phyloP scores from a whole-genome alignment of 2,329 filamentous ascomycete genomes.

The Lomentospora prolificans region DNA sequence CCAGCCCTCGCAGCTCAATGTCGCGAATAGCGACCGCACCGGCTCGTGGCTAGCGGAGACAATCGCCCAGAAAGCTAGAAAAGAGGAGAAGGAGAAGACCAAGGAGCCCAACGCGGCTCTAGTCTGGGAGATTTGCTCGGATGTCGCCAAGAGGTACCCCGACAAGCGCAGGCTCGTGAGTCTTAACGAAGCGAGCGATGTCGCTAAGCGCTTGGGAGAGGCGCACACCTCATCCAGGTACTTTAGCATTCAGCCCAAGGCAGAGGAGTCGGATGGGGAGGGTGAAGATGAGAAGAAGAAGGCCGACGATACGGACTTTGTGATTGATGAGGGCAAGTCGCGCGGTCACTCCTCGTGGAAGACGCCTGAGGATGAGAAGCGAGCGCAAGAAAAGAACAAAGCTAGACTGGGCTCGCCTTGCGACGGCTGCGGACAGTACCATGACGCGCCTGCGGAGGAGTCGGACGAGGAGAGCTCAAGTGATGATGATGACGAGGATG shows the following conservation, averaged over 20 bases:
- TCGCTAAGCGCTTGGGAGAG: conserved; percentile 45
- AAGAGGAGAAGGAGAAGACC: background rate
- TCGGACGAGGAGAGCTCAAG: background rate
- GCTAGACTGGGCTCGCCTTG: conserved; percentile 3
- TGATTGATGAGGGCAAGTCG: conserved; percentile 15
- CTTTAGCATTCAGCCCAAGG: conserved; percentile 22
- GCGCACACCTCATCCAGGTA: conserved; percentile 29
- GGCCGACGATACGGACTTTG: conserved; percentile 19
- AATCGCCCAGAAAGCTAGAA: background rate
- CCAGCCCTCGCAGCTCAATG: conserved; percentile 10
- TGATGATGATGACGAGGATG: background rate
- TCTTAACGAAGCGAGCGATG: conserved; percentile 47
- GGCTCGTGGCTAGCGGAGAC: background rate
- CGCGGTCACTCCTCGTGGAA: background rate
- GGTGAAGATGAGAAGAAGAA: conserved; percentile 15
- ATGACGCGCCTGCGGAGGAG: background rate
- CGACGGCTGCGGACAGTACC: background rate
- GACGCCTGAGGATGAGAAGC: conserved; percentile 14
- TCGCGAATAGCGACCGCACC: background rate
- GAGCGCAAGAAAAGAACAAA: conserved; percentile 12
- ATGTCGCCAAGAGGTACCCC: conserved; percentile 16
- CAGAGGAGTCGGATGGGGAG: conserved; percentile 17
- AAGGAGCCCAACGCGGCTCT: background rate
- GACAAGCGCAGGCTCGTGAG: conserved; percentile 40
- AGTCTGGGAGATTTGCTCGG: conserved; percentile 7